Percentiles rank a stretch among this genome's conserved stretches.
Evolutionary conservation across 345 rosid species (phyloP).

Genomic region (Pugionium dolabratum): DNA sequence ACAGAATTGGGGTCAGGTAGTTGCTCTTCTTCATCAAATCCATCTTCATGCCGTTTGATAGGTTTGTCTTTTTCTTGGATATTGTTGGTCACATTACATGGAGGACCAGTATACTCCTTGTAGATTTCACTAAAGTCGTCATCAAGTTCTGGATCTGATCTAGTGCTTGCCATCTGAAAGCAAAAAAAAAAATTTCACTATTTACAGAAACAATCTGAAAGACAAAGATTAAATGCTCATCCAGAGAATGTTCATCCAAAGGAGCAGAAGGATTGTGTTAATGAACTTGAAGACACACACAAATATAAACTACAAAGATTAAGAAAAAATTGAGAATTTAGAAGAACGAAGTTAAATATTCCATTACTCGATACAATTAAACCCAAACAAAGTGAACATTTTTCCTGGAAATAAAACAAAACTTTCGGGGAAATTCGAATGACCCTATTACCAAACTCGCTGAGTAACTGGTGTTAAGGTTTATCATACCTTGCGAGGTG

Average conservation of each 20-base stretch:
- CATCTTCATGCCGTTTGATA: conserved; percentile 57
- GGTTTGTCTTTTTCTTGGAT: conserved; percentile 54
- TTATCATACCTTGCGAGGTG: conserved; percentile 24
- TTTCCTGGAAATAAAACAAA: not conserved
- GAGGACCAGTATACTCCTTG: conserved; percentile 96
- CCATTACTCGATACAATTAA: not conserved
- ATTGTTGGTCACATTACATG: conserved; percentile 41
- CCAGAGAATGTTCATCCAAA: not conserved
- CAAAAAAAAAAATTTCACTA: conserved; percentile 11
- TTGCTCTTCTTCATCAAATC: conserved; percentile 68
- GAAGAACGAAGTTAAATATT: conserved; percentile 1
- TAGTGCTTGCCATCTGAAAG: conserved; percentile 63
- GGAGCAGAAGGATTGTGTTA: not conserved
- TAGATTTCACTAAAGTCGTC: conserved; percentile 94
- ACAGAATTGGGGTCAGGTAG: conserved; percentile 95
- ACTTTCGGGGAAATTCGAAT: not conserved
- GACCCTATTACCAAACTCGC: conserved; percentile 15
- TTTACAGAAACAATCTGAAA: not conserved
- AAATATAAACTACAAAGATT: not conserved
- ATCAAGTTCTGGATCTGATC: conserved; percentile 74
- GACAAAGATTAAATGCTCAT: conserved; percentile 4
- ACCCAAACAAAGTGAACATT: not conserved
- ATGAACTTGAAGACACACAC: not conserved
- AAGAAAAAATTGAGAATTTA: not conserved
- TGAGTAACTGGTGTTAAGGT: not conserved